phyloP scores from a whole-genome alignment of 768 basidiomycete species.

The Russula compacta region DNA sequence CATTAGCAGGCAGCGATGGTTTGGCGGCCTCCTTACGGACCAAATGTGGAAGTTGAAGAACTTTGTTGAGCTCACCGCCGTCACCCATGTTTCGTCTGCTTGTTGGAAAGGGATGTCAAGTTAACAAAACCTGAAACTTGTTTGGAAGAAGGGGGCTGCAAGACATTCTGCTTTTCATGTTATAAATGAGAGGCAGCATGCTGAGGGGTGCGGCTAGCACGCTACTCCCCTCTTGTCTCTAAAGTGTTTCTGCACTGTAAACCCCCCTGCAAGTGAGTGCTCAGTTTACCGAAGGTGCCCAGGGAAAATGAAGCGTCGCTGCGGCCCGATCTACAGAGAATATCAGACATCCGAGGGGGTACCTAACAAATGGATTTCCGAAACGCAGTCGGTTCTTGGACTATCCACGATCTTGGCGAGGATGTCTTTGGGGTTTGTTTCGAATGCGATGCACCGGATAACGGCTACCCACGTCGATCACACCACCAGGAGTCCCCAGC shows the following conservation, averaged over 20 bases:
- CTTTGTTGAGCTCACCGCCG: neutral
- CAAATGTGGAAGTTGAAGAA: slow-evolving; percentile 9
- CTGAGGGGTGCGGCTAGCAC: slow-evolving; percentile 6
- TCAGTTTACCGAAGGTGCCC: slow-evolving; percentile 2
- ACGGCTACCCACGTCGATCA: neutral
- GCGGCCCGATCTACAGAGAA: neutral
- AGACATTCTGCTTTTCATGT: slow-evolving; percentile 7
- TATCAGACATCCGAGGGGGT: neutral
- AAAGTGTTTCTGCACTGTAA: neutral
- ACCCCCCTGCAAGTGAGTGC: slow-evolving; percentile 7
- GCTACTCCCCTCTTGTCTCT: slow-evolving; percentile 11
- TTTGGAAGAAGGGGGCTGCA: slow-evolving; percentile 10
- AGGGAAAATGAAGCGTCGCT: neutral
- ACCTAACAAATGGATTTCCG: slow-evolving; percentile 5
- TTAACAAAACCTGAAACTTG: slow-evolving; percentile 14
- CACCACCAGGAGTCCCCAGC: neutral
- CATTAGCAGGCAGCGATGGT: slow-evolving; percentile 8
- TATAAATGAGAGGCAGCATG: slow-evolving; percentile 15
- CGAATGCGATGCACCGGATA: neutral
- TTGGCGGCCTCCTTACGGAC: slow-evolving; percentile 1
- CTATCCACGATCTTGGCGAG: neutral
- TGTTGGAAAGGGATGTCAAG: slow-evolving; percentile 7
- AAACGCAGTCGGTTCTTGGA: slow-evolving; percentile 1
- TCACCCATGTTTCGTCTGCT: slow-evolving; percentile 5
- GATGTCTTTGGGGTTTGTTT: slow-evolving; percentile 5